These are phyloP conservation scores for Saccharomyces jurei DNA, from an alignment of 805 yeast genomes.

Conservation along the genomic window DNA sequence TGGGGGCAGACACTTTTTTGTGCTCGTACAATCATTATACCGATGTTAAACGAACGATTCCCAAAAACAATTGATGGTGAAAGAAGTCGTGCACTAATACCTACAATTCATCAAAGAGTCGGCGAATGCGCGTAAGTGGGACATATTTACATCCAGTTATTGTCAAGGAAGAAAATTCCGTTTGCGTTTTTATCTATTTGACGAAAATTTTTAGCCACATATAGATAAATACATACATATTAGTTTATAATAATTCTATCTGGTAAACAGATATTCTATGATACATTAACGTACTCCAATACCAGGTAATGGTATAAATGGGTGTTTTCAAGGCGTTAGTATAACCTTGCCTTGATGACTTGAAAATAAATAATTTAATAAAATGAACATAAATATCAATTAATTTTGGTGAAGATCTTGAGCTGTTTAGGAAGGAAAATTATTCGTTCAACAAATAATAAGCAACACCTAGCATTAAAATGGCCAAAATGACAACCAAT, in stretches of 20 bases:
- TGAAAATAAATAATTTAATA: background rate
- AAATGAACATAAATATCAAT: background rate
- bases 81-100: background rate
- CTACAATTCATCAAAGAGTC: background rate
- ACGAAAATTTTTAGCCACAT: background rate
- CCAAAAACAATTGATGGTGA: background rate
- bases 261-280: background rate
- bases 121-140: background rate
- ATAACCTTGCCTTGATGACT: background rate
- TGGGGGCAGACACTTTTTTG: background rate
- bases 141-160: too few relatives aligned
- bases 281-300: background rate
- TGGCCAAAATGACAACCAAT: conserved; percentile 77
- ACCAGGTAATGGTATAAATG: background rate
- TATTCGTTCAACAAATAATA: conserved; percentile 22
- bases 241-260: background rate
- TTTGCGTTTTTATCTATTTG: background rate
- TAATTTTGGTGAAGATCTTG: background rate
- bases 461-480: conserved; percentile 23
- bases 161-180: background rate
- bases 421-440: background rate
- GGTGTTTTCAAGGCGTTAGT: background rate
- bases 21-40: background rate
- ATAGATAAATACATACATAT: background rate
- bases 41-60: background rate